Evolutionary conservation across 805 yeast species (phyloP).

Genomic region (Hanseniaspora hatyaiensis): DNA sequence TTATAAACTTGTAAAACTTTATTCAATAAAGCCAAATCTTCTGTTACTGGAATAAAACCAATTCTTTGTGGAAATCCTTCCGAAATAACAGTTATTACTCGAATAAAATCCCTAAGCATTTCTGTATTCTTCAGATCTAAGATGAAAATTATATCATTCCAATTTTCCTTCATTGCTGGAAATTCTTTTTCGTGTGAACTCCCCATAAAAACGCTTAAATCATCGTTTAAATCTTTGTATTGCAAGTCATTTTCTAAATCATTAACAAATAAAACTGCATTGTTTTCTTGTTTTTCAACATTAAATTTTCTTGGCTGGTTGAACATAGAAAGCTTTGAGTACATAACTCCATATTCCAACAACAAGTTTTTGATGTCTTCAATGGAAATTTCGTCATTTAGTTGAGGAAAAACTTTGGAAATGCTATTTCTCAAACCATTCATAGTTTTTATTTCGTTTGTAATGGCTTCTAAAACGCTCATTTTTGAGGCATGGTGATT

Average conservation of each 20-base stretch:
- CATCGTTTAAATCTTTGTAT: constrained; percentile 38
- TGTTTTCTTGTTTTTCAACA: constrained; percentile 22
- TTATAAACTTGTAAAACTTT: constrained; percentile 17
- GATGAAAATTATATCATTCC: constrained; percentile 62
- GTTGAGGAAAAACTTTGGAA: constrained; percentile 25
- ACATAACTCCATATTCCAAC: constrained; percentile 21
- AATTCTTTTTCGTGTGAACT: constrained; percentile 39
- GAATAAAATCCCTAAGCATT: constrained; percentile 40
- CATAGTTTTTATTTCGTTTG: constrained; percentile 21
- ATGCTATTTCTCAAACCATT: constrained; percentile 17
- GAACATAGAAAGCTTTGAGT: constrained; percentile 22
- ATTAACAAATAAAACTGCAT: constrained; percentile 54
- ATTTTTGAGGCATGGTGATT: constrained; percentile 22
- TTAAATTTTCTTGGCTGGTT: constrained; percentile 28
- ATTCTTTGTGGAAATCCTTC: constrained; percentile 64
- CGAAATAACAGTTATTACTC: constrained; percentile 39
- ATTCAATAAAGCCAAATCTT: constrained; percentile 20
- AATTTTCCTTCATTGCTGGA: constrained; percentile 60
- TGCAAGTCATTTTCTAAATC: constrained; percentile 55
- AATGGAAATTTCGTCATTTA: background rate
- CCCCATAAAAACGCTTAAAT: constrained; percentile 35
- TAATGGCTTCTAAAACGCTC: constrained; percentile 21
- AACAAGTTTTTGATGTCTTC: constrained; percentile 20
- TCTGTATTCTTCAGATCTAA: constrained; percentile 44
- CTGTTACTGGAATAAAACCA: constrained; percentile 62